Percentiles rank a stretch among this genome's conserved stretches.
phyloP scores from a whole-genome alignment of 106 monocot species.

The Gastrodia elata region DNA sequence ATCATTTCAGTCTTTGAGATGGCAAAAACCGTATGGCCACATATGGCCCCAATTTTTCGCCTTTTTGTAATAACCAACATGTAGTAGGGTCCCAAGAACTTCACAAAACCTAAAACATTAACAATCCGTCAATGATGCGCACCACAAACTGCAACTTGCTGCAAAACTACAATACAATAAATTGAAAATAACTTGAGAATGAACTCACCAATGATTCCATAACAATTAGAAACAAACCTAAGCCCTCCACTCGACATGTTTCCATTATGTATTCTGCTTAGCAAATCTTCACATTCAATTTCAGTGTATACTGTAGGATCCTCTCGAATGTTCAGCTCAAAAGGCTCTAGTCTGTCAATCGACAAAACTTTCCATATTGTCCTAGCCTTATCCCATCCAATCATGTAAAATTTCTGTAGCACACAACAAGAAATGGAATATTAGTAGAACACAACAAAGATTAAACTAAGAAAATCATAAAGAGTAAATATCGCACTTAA shows the following conservation, averaged over 20 bases:
- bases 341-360: slow-evolving; percentile 60
- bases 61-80: slow-evolving; percentile 85
- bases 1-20: slow-evolving; percentile 67
- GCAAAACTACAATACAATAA: background rate
- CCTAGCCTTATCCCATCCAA: slow-evolving; percentile 70
- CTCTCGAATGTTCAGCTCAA: slow-evolving; percentile 60
- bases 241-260: slow-evolving; percentile 75
- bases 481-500: background rate
- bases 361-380: slow-evolving; percentile 57
- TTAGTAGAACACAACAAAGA: background rate
- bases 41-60: slow-evolving; percentile 64
- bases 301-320: slow-evolving; percentile 54
- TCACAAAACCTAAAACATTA: slow-evolving; percentile 67
- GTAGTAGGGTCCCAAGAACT: slow-evolving; percentile 89
- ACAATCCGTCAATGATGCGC: background rate
- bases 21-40: slow-evolving; percentile 65
- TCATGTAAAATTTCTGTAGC: slow-evolving; percentile 81
- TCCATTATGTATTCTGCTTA: slow-evolving; percentile 64
- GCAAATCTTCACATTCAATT: slow-evolving; percentile 48
- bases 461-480: background rate
- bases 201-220: slow-evolving; percentile 85
- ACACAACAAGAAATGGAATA: background rate
- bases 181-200: slow-evolving; percentile 7
- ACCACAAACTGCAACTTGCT: background rate
- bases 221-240: slow-evolving; percentile 72